Evolutionary conservation across 2,329 filamentous ascomycete species (phyloP).

Genomic region (Botryotinia narcissicola): DNA sequence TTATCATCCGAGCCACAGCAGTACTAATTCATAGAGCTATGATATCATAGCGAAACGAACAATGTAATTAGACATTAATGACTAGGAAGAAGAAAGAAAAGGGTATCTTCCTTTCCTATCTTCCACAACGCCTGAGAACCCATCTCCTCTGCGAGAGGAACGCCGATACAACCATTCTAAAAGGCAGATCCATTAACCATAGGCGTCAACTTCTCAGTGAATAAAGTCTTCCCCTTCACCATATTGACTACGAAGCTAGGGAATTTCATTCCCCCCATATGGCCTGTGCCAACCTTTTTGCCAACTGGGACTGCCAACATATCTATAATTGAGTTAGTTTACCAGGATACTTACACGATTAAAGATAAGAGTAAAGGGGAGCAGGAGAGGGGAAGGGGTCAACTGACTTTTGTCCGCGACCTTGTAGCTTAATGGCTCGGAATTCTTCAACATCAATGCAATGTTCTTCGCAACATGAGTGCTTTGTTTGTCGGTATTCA

Average conservation of each 20-base stretch:
- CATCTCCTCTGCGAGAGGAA: neutral
- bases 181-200: conserved; percentile 29
- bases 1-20: neutral
- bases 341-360: neutral
- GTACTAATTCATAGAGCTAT: neutral
- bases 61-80: neutral
- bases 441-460: conserved; percentile 23
- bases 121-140: neutral
- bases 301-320: conserved; percentile 38
- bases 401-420: conserved; percentile 8
- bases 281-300: conserved; percentile 41
- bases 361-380: conserved; percentile 5
- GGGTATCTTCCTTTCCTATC: neutral
- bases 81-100: neutral
- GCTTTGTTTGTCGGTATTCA: conserved; percentile 29
- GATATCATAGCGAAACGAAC: neutral
- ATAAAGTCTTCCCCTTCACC: conserved; percentile 32
- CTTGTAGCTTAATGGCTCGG: conserved; percentile 29
- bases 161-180: neutral
- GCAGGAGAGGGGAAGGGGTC: neutral
- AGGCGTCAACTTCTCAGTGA: conserved; percentile 29
- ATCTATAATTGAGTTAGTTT: conserved; percentile 20
- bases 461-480: conserved; percentile 33
- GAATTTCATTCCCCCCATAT: conserved; percentile 34
- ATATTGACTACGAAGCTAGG: conserved; percentile 32